Conservation (phyloP, 306 rosid genomes). For the Cucurbita pepo region DNA sequence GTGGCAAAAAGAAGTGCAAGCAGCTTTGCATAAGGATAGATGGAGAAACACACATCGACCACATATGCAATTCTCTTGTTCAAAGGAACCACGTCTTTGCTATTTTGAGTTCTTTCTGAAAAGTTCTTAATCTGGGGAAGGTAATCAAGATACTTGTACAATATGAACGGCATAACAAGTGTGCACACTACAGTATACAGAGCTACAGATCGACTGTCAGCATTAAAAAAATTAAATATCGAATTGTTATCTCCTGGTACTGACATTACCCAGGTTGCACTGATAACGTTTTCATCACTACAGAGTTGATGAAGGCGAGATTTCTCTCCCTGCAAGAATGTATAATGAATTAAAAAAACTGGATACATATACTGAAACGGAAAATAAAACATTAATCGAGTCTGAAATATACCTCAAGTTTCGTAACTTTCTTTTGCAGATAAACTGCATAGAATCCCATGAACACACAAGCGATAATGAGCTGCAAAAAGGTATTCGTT, state of each 20-base stretch:
- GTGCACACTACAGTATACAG: constrained; percentile 48
- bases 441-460: constrained; percentile 32
- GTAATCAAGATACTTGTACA: constrained; percentile 62
- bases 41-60: constrained; percentile 85
- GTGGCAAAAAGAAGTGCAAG: constrained; percentile 95
- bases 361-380: neutral
- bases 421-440: constrained; percentile 36
- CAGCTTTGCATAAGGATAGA: constrained; percentile 89
- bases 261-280: constrained; percentile 6
- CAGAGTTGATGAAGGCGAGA: constrained; percentile 17
- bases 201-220: constrained; percentile 48
- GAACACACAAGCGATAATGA: constrained; percentile 36
- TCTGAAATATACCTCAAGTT: constrained; percentile 41
- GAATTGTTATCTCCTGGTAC: constrained; percentile 10
- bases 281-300: constrained; percentile 13
- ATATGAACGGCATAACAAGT: constrained; percentile 47
- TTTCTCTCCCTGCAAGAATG: constrained; percentile 42
- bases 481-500: constrained; percentile 23
- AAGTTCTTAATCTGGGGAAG: constrained; percentile 45
- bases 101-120: constrained; percentile 36
- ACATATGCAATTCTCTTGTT: constrained; percentile 82
- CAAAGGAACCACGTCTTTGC: constrained; percentile 71
- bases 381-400: neutral
- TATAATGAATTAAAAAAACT: neutral
- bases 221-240: constrained; percentile 15